phyloP scores from a whole-genome alignment of 139 green algal species.

The Chlorella sp. region DNA sequence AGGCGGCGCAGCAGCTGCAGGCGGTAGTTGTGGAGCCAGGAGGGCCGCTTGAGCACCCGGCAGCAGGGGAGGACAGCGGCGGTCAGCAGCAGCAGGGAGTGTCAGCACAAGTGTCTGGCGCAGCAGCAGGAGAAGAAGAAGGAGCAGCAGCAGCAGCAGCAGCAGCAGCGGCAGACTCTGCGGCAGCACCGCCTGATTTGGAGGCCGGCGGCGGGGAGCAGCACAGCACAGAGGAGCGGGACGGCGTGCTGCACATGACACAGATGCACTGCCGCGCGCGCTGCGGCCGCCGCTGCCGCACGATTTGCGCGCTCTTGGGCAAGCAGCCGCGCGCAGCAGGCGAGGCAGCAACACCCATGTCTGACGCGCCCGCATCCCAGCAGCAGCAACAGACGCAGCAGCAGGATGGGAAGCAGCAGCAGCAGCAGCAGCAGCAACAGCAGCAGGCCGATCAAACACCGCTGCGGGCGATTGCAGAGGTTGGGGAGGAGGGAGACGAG shows the following conservation, averaged over 20 bases:
- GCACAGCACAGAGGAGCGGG: not conserved
- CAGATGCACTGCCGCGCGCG: not conserved
- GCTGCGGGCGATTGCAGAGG: slow-evolving; percentile 17
- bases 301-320: slow-evolving; percentile 2
- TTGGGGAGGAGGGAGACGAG: not conserved
- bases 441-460: too few species aligned
- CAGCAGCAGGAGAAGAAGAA: not conserved
- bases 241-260: slow-evolving; percentile 22
- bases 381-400: not conserved
- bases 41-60: not conserved
- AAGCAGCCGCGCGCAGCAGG: not conserved
- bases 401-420: not conserved
- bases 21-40: slow-evolving; percentile 5
- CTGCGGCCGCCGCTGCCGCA: not conserved
- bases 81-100: not conserved
- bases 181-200: not conserved
- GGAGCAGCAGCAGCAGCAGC: not conserved
- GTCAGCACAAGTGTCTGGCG: not conserved
- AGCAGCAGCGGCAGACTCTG: not conserved
- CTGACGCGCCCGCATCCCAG: not conserved
- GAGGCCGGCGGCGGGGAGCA: not conserved
- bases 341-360: not conserved
- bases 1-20: not conserved
- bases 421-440: not conserved
- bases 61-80: not conserved